phyloP scores from a whole-genome alignment of 495 filamentous ascomycete species.

The Talaromyces trachyspermus region DNA sequence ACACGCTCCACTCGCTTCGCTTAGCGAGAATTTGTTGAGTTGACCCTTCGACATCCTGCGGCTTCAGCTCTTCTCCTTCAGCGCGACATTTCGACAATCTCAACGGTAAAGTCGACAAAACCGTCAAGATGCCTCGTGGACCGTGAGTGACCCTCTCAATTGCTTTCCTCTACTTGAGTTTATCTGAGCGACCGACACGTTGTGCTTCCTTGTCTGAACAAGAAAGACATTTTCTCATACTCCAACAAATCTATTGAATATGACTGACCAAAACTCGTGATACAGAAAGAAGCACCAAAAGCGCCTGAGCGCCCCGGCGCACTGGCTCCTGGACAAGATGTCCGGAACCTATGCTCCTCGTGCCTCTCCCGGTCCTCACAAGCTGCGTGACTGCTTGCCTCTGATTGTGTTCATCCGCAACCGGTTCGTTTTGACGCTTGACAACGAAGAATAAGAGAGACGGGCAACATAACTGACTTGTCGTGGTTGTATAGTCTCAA shows the following conservation, averaged over 20 bases:
- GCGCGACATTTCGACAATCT: slow-evolving; percentile 36
- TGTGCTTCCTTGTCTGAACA: too few species aligned
- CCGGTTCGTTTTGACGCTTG: slow-evolving; percentile 39
- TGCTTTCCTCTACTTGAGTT: slow-evolving; percentile 3
- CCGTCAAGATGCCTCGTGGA: slow-evolving; percentile 58
- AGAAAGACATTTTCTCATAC: too few species aligned
- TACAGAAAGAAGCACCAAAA: slow-evolving; percentile 98
- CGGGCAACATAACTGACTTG: slow-evolving; percentile 13
- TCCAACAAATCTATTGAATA: too few species aligned
- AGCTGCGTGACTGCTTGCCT: slow-evolving; percentile 97
- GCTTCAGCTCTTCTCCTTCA: slow-evolving; percentile 13
- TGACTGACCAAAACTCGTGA: slow-evolving; percentile 27
- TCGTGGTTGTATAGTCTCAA: slow-evolving; percentile 62
- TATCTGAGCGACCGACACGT: too few species aligned
- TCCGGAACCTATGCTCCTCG: slow-evolving; percentile 95
- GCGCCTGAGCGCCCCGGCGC: slow-evolving; percentile 95
- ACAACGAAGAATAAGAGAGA: slow-evolving; percentile 4
- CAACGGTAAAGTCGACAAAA: slow-evolving; percentile 37
- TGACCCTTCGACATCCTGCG: slow-evolving; percentile 8
- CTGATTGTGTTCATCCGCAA: slow-evolving; percentile 99
- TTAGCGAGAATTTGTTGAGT: slow-evolving; percentile 31
- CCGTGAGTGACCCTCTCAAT: slow-evolving; percentile 40
- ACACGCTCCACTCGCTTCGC: slow-evolving; percentile 26
- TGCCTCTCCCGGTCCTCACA: slow-evolving; percentile 95
- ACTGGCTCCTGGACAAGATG: slow-evolving; percentile 99